Evolutionary conservation across 148 eudicot species (phyloP).

Genomic region (Amaranthus cruentus): DNA sequence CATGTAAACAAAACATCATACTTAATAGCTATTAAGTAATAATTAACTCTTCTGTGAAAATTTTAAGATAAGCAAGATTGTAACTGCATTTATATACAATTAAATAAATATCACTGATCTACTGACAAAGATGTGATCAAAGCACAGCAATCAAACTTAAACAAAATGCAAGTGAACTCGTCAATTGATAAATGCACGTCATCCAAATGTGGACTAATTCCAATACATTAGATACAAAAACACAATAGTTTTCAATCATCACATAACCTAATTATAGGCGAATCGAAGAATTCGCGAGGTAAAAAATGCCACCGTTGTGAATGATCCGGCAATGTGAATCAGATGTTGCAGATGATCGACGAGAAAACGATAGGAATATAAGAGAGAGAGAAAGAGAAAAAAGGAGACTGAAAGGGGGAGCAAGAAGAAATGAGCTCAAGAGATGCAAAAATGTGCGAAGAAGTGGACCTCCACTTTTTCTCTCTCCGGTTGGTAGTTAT

Average conservation of each 20-base stretch:
- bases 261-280: neutral
- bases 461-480: neutral
- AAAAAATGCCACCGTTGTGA: slow-evolving; percentile 5
- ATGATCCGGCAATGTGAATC: slow-evolving; percentile 23
- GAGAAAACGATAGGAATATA: neutral
- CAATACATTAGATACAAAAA: neutral
- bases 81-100: neutral
- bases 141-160: neutral
- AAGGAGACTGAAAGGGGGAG: neutral
- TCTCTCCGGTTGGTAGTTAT: too few species aligned
- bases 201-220: slow-evolving; percentile 10
- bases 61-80: neutral
- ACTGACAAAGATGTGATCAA: neutral
- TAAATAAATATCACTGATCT: neutral
- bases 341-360: neutral
- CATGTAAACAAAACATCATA: neutral
- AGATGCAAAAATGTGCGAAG: neutral
- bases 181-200: neutral
- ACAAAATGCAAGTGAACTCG: neutral
- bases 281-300: neutral
- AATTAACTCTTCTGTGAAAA: neutral
- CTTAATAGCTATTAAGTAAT: neutral
- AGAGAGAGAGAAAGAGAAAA: neutral
- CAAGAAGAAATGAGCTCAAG: neutral
- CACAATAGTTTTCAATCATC: neutral